phyloP scores from a whole-genome alignment of 1,284 basidiomycete species.

The Abortiporus biennis region DNA sequence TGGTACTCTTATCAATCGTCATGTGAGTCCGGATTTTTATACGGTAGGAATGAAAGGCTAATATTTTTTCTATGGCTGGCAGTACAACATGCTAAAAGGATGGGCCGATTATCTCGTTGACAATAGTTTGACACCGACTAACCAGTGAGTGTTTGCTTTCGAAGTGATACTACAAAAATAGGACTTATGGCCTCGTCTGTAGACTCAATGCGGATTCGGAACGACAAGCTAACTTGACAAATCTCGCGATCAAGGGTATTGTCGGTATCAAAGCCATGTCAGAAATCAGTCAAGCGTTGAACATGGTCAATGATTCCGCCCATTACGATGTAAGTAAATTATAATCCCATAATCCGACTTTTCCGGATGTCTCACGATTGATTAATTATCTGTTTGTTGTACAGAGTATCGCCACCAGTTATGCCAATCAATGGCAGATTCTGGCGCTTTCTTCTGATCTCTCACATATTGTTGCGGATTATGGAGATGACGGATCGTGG shows the following conservation, averaged over 20 bases:
- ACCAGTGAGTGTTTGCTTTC: slow-evolving; percentile 41
- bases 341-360: too few relatives aligned
- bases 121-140: slow-evolving; percentile 48
- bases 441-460: slow-evolving; percentile 28
- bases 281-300: slow-evolving; percentile 46
- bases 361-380: slow-evolving; percentile 15
- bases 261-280: slow-evolving; percentile 65
- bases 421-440: slow-evolving; percentile 18
- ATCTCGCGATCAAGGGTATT: slow-evolving; percentile 69
- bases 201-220: too few relatives aligned
- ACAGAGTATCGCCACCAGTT: slow-evolving; percentile 12
- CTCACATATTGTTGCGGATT: slow-evolving; percentile 28
- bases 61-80: slow-evolving; percentile 1
- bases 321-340: slow-evolving; percentile 41
- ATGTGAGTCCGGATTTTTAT: too few relatives aligned
- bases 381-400: background rate
- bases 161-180: too few relatives aligned
- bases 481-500: slow-evolving; percentile 43
- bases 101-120: slow-evolving; percentile 64
- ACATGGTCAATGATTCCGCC: slow-evolving; percentile 34
- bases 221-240: slow-evolving; percentile 57
- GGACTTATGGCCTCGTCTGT: background rate
- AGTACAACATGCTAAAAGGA: slow-evolving; percentile 52
- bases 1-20: slow-evolving; percentile 39
- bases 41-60: background rate